These are phyloP conservation scores for Metschnikowia borealis DNA, from an alignment of 805 yeast species.

Conservation along the genomic window DNA sequence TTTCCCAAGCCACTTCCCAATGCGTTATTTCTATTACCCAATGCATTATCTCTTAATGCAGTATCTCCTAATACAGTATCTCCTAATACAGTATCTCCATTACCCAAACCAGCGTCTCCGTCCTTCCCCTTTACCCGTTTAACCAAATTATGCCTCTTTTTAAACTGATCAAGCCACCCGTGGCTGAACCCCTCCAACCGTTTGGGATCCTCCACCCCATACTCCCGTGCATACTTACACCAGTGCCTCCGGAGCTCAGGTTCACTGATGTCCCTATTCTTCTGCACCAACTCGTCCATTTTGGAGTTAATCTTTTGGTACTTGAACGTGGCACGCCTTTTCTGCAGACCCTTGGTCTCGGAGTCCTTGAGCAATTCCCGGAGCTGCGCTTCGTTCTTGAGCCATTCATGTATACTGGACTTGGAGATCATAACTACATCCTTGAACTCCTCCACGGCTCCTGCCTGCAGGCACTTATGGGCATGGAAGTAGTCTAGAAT, in stretches of 20 bases:
- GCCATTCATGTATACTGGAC: conserved; percentile 59
- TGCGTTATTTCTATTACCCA: no score
- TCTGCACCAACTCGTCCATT: conserved; percentile 52
- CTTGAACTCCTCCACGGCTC: conserved; percentile 51
- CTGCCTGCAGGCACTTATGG: conserved; percentile 51
- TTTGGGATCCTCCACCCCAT: conserved; percentile 59
- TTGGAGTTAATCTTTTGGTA: conserved; percentile 56
- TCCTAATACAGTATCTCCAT: no score
- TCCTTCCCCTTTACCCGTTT: background rate
- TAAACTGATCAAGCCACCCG: conserved; percentile 62
- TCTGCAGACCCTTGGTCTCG: conserved; percentile 38
- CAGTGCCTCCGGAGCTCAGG: conserved; percentile 54
- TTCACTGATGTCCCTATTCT: conserved; percentile 48
- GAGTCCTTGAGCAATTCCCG: conserved; percentile 37
- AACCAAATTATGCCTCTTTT: conserved; percentile 42
- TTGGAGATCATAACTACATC: conserved; percentile 53
- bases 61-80: no score
- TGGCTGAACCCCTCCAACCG: conserved; percentile 52
- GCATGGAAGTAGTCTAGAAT: conserved; percentile 49
- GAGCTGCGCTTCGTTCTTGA: conserved; percentile 49
- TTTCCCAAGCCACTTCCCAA: no score
- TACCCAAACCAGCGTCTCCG: no score
- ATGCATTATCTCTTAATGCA: no score
- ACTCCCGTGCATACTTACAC: conserved; percentile 50
- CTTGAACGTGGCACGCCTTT: conserved; percentile 42